Evolutionary conservation across 2,329 filamentous ascomycete genomes (phyloP).

Genomic region (Pyrenochaeta sp.): DNA sequence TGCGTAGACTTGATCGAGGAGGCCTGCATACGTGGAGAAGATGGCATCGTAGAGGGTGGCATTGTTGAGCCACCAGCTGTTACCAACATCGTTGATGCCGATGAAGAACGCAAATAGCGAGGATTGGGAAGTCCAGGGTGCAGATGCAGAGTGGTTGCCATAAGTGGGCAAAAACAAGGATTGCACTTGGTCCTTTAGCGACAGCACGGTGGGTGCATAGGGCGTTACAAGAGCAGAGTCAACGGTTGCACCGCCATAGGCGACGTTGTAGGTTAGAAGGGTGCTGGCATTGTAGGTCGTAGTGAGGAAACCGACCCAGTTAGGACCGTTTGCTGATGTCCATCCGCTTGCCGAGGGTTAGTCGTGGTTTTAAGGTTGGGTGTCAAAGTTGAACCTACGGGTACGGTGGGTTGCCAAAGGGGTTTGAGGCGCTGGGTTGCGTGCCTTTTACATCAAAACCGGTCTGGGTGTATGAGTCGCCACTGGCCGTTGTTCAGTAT

Average conservation of each 20-base stretch:
- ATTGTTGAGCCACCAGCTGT: constrained; percentile 55
- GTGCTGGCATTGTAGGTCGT: constrained; percentile 51
- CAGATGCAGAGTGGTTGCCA: constrained; percentile 40
- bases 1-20: constrained; percentile 54
- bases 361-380: background rate
- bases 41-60: constrained; percentile 44
- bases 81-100: constrained; percentile 66
- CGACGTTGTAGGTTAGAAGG: constrained; percentile 62
- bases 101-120: constrained; percentile 63
- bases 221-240: constrained; percentile 57
- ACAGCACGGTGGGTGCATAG: constrained; percentile 59
- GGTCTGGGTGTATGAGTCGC: constrained; percentile 68
- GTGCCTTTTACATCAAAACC: constrained; percentile 63
- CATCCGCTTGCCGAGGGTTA: constrained; percentile 33
- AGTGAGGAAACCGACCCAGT: constrained; percentile 62
- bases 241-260: constrained; percentile 57
- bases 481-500: constrained; percentile 46
- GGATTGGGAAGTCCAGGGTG: constrained; percentile 55
- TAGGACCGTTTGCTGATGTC: constrained; percentile 58
- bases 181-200: constrained; percentile 61
- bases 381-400: constrained; percentile 40
- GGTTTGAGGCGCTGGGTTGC: constrained; percentile 63
- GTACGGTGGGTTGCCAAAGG: constrained; percentile 69
- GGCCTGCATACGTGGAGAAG: constrained; percentile 48
- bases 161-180: constrained; percentile 54